Percentiles rank a stretch among this genome's conserved stretches.
Evolutionary conservation across 2,329 filamentous ascomycete species (phyloP).

Genomic region (Hypoxylon sp.): DNA sequence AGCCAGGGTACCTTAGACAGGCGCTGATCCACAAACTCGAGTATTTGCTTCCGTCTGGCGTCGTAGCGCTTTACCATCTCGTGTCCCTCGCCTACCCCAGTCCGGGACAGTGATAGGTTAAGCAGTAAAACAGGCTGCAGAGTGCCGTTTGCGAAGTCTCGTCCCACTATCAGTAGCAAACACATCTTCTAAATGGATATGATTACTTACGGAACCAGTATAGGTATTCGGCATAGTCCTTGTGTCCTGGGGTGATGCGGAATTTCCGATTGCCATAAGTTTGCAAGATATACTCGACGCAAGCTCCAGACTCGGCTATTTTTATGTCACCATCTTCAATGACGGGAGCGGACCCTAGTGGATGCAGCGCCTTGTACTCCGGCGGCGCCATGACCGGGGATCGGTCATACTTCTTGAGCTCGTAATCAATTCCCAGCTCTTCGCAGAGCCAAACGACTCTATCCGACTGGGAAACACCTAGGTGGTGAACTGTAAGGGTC

Average conservation of each 20-base stretch:
- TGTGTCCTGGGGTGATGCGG: constrained; percentile 60
- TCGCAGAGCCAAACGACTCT: constrained; percentile 76
- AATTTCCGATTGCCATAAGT: constrained; percentile 67
- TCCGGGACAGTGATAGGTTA: constrained; percentile 56
- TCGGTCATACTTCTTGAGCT: constrained; percentile 51
- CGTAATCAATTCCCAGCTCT: constrained; percentile 71
- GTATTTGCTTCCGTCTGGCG: constrained; percentile 55
- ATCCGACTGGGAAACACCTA: constrained; percentile 73
- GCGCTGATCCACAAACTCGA: constrained; percentile 65
- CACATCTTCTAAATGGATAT: neutral
- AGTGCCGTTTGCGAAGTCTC: constrained; percentile 66
- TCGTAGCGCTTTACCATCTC: constrained; percentile 51
- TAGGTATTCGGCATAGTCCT: constrained; percentile 71
- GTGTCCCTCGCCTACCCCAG: constrained; percentile 53
- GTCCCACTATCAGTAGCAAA: constrained; percentile 17
- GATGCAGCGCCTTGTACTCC: constrained; percentile 62
- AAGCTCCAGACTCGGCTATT: constrained; percentile 72
- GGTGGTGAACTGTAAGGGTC: constrained; percentile 63
- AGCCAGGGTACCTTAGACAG: constrained; percentile 67
- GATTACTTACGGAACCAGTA: constrained; percentile 69
- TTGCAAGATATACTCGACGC: constrained; percentile 72
- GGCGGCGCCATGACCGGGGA: constrained; percentile 55
- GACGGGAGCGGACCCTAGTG: constrained; percentile 70
- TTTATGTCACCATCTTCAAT: constrained; percentile 69
- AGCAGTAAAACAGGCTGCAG: constrained; percentile 59